phyloP scores from a whole-genome alignment of 2,329 filamentous ascomycete genomes.

The Pseudodiploospora longispora region DNA sequence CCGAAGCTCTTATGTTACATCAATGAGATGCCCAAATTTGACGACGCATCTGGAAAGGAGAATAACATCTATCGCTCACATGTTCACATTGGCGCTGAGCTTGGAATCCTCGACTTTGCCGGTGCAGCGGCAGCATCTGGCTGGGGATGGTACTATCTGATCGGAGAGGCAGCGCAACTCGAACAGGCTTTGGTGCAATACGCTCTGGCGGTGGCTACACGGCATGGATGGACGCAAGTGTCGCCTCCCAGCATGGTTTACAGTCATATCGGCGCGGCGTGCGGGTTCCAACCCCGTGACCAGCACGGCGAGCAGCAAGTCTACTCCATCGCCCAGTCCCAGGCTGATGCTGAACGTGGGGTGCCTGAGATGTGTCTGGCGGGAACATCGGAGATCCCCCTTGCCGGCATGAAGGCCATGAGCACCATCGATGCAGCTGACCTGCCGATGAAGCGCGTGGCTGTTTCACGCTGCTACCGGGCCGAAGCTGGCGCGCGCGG shows the following conservation, averaged over 20 bases:
- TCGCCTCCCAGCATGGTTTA: constrained; percentile 88
- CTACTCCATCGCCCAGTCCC: constrained; percentile 65
- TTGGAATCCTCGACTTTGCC: constrained; percentile 87
- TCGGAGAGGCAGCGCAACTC: constrained; percentile 86
- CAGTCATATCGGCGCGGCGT: constrained; percentile 79
- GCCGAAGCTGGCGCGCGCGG: constrained; percentile 90
- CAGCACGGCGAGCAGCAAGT: constrained; percentile 87
- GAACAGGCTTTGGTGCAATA: constrained; percentile 91
- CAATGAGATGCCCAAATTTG: constrained; percentile 55
- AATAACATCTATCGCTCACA: constrained; percentile 59
- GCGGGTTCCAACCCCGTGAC: constrained; percentile 91
- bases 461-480: constrained; percentile 85
- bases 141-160: constrained; percentile 96
- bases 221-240: constrained; percentile 70
- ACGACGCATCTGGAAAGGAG: constrained; percentile 15
- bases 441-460: constrained; percentile 72
- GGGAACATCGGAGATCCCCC: constrained; percentile 88
- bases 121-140: constrained; percentile 74
- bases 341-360: constrained; percentile 50
- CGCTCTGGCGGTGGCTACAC: constrained; percentile 64
- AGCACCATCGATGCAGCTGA: constrained; percentile 54
- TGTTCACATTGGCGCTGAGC: constrained; percentile 74
- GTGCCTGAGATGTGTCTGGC: constrained; percentile 69
- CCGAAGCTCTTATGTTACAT: constrained; percentile 66
- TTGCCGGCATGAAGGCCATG: constrained; percentile 83